Evolutionary conservation across 2,329 filamentous ascomycete genomes (phyloP).

Genomic region (Cladosporium austrohemisphaericum): DNA sequence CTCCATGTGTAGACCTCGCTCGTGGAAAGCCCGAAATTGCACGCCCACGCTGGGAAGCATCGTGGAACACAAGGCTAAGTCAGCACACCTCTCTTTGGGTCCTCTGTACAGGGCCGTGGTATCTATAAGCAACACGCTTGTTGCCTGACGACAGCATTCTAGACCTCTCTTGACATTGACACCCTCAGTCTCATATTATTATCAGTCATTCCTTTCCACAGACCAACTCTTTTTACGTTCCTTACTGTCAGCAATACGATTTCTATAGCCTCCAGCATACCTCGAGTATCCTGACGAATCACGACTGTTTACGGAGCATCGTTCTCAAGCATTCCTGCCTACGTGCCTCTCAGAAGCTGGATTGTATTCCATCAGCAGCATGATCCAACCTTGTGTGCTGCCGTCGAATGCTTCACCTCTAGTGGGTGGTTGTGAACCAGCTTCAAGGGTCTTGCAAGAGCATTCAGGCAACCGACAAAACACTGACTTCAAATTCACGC

Average conservation of each 20-base stretch:
- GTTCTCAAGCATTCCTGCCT: slow-evolving; percentile 25
- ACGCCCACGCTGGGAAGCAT: slow-evolving; percentile 22
- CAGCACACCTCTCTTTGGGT: slow-evolving; percentile 22
- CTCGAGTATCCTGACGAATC: slow-evolving; percentile 9
- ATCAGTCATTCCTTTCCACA: slow-evolving; percentile 42
- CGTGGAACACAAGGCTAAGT: slow-evolving; percentile 32
- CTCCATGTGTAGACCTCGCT: slow-evolving; percentile 12
- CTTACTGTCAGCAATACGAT: slow-evolving; percentile 38
- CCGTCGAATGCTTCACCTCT: slow-evolving; percentile 42
- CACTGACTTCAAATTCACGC: slow-evolving; percentile 17
- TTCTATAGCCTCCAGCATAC: slow-evolving; percentile 10
- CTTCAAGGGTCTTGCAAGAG: slow-evolving; percentile 38
- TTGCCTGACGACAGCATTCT: slow-evolving; percentile 20
- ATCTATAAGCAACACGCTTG: slow-evolving; percentile 16
- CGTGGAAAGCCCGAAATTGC: slow-evolving; percentile 29
- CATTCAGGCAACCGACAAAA: slow-evolving; percentile 40
- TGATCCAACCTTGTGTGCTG: slow-evolving; percentile 36
- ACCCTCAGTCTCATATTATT: slow-evolving; percentile 31
- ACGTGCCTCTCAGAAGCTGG: slow-evolving; percentile 30
- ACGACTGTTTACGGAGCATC: slow-evolving; percentile 24
- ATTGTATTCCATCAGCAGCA: slow-evolving; percentile 20
- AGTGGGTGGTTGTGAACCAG: slow-evolving; percentile 25
- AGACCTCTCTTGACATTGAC: slow-evolving; percentile 2
- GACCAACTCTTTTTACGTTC: slow-evolving; percentile 41
- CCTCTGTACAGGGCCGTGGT: slow-evolving; percentile 18